A percentile compares a stretch with the other conserved stretches of the same genome.
Conservation (phyloP, 768 basidiomycete genomes). For the Suillus weaverae region DNA sequence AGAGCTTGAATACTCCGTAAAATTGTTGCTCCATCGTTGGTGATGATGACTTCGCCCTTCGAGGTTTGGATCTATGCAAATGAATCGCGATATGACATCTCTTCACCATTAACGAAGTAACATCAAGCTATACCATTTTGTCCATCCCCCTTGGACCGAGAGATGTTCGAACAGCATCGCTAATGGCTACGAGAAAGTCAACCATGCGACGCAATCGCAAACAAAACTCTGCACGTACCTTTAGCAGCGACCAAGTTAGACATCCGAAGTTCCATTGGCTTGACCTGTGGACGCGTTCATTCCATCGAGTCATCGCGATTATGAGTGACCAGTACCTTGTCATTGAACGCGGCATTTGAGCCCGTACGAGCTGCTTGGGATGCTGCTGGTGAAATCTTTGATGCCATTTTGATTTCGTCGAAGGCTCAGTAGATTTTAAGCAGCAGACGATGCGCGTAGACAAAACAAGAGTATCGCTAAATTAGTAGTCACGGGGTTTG, state of each 20-base stretch:
- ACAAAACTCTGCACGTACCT: conserved; percentile 45
- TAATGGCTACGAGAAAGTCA: conserved; percentile 65
- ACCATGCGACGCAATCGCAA: conserved; percentile 5
- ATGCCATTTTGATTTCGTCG: conserved; percentile 26
- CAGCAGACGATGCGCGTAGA: conserved; percentile 11
- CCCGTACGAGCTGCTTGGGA: conserved; percentile 38
- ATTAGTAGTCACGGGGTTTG: conserved; percentile 29
- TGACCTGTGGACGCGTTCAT: conserved; percentile 62
- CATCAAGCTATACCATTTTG: conserved; percentile 76
- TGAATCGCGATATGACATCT: conserved; percentile 14
- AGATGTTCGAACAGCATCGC: conserved; percentile 95
- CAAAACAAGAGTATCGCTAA: conserved; percentile 13
- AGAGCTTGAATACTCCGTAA: conserved; percentile 92
- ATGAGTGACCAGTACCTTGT: conserved; percentile 55
- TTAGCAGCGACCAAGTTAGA: conserved; percentile 99
- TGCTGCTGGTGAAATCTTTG: conserved; percentile 31
- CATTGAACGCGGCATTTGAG: conserved; percentile 80
- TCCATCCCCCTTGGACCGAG: conserved; percentile 98
- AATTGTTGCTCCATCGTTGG: conserved; percentile 98
- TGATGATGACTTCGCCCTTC: conserved; percentile 96
- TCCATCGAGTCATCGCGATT: neutral
- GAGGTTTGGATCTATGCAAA: conserved; percentile 83
- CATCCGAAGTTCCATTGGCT: conserved; percentile 96
- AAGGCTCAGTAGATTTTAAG: conserved; percentile 9
- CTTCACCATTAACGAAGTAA: conserved; percentile 15